Conservation (phyloP, 805 yeast species). For the Lipomyces spencermartinsiae region DNA sequence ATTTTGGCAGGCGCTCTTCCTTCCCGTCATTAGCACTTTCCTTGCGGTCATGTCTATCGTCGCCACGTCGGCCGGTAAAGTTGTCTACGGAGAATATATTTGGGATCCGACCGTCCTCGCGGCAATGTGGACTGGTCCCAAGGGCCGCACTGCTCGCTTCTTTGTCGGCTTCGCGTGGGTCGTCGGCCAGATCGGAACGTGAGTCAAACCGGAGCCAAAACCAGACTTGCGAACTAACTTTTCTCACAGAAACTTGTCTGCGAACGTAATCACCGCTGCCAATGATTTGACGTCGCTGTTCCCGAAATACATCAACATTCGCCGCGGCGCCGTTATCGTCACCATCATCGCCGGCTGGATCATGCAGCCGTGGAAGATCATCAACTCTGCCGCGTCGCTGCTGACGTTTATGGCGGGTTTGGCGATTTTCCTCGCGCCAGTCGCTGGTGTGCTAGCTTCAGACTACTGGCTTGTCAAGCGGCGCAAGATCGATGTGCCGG, state of each 20-base stretch:
- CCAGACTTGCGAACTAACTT: not conserved
- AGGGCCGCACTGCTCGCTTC: slow-evolving; percentile 34
- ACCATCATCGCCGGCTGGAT: slow-evolving; percentile 39
- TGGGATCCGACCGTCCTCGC: slow-evolving; percentile 38
- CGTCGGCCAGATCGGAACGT: slow-evolving; percentile 37
- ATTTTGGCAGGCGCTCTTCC: slow-evolving; percentile 36
- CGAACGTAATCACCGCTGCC: slow-evolving; percentile 66
- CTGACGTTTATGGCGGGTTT: slow-evolving; percentile 37
- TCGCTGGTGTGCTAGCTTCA: slow-evolving; percentile 34
- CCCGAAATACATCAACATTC: slow-evolving; percentile 63
- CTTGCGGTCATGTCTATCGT: slow-evolving; percentile 32
- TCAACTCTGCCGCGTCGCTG: slow-evolving; percentile 35
- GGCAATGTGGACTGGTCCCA: slow-evolving; percentile 30
- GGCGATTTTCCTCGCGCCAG: slow-evolving; percentile 39
- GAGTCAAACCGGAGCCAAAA: not conserved
- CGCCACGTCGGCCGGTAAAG: slow-evolving; percentile 33
- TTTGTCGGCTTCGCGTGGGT: slow-evolving; percentile 38
- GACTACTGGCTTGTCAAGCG: slow-evolving; percentile 38
- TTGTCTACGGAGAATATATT: slow-evolving; percentile 34
- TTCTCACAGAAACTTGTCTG: slow-evolving; percentile 45
- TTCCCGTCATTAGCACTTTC: slow-evolving; percentile 37
- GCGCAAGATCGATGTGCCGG: slow-evolving; percentile 35
- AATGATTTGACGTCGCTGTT: slow-evolving; percentile 63
- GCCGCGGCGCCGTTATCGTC: slow-evolving; percentile 54
- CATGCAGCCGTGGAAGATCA: slow-evolving; percentile 40